A percentile compares a stretch with the other conserved stretches of the same genome.
Conservation (phyloP, 2,329 filamentous ascomycete species). For the Colletotrichum sp. region DNA sequence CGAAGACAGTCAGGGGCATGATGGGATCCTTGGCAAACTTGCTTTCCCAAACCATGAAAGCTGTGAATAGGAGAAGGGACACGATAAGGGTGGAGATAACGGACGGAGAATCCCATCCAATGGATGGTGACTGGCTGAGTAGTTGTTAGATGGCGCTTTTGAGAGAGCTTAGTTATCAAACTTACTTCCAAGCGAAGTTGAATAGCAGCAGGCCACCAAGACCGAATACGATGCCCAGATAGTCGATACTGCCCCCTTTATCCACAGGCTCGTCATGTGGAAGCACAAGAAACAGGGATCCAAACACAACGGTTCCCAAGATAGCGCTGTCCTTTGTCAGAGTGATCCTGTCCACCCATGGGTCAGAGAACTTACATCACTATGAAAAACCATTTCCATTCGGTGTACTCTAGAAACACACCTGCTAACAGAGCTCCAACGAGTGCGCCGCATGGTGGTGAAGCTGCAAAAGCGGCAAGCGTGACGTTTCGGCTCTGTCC, state of each 20-base stretch:
- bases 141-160: neutral
- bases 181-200: constrained; percentile 57
- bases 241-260: constrained; percentile 27
- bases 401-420: constrained; percentile 16
- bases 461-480: constrained; percentile 51
- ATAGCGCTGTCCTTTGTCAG: neutral
- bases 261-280: neutral
- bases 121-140: neutral
- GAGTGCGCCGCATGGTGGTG: constrained; percentile 50
- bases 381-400: neutral
- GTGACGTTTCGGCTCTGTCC: constrained; percentile 49
- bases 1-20: neutral
- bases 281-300: neutral
- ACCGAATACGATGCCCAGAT: constrained; percentile 23
- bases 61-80: neutral
- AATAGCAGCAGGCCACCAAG: constrained; percentile 47
- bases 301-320: neutral
- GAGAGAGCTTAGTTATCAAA: neutral
- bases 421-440: constrained; percentile 44
- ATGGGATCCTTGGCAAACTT: neutral
- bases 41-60: neutral
- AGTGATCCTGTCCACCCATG: neutral
- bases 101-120: neutral
- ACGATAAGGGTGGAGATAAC: neutral
- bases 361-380: neutral